Evolutionary conservation across 345 rosid genomes (phyloP).

Genomic region (Eutrema yunnanense): DNA sequence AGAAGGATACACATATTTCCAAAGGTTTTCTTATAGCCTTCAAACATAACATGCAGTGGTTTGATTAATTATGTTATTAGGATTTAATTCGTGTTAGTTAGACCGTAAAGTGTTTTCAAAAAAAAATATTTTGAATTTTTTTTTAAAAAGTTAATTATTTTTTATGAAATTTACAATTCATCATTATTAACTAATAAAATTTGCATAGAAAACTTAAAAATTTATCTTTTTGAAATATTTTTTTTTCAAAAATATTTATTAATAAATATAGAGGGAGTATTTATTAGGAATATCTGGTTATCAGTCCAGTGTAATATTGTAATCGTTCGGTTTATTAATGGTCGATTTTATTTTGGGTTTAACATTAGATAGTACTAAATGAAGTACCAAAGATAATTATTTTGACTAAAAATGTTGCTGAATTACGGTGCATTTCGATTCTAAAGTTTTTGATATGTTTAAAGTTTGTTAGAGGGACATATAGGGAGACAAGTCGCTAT

Average conservation of each 20-base stretch:
- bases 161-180: no score
- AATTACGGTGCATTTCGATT: conserved; percentile 17
- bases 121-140: no score
- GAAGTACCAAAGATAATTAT: not conserved
- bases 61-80: not conserved
- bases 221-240: no score
- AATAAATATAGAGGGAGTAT: no score
- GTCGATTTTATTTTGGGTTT: not conserved
- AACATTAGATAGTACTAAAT: not conserved
- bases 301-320: not conserved
- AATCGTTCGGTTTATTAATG: not conserved
- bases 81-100: no score
- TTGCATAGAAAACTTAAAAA: no score
- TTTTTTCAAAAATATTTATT: no score
- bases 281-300: not conserved
- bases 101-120: no score
- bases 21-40: not conserved
- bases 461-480: conserved; percentile 28
- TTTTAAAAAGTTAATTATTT: no score
- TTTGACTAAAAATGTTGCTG: conserved; percentile 20
- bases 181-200: no score
- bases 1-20: not conserved
- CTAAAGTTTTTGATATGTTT: conserved; percentile 14
- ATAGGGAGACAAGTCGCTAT: conserved; percentile 28
- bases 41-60: not conserved